Evolutionary conservation across 2,329 filamentous ascomycete species (phyloP), one percentile per base, ranked within the genome.

Genomic region (Achaetomium macrosporum): DNA sequence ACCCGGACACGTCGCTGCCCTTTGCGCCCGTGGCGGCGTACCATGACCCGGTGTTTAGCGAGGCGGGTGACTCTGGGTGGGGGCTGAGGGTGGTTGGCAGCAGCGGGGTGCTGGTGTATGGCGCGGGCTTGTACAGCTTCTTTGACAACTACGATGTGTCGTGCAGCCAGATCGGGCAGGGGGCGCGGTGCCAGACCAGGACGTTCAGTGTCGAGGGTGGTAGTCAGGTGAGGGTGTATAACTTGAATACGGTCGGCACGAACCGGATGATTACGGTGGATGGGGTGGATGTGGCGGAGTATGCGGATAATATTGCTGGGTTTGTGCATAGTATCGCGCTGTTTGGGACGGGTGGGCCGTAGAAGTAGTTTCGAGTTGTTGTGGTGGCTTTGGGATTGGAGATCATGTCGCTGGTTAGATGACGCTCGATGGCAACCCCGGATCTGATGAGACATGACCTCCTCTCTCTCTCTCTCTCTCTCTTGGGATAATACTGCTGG

Each of bases 81-180:
- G 84, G 79, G 6, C 63, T 87, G 13, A 73, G 83, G 1, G 72
- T 86, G 49, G 62, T 83, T 36, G 72, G 79, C 60, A 77, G 74
- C 16, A 66, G 64, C 5, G 71, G 76, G 55, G 68, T 85, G 43
- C 65, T 75, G 54, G 66, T 79, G 44, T 83, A 84, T 55, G 82
- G 82, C 16, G 79, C 76, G 0, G 83, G 83, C 0, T 64, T 84
- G 30, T 87, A 86, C 68, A 71, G 68, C 31, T 80, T 76, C 57
- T 84, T 84, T 68, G 77, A 80, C 64, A 75, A 81, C 63, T 81
- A 83, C 63, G 74, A 76, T 60, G 61, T 57, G 2, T 52, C 53
- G 35, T 76, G 72, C 61, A 68, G 66, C 16, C 65, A 65, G 5
- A 59, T 69, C 3, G 66, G 64, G 0, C 61, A 66, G 20, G 68